These are phyloP conservation scores for Quillaja saponaria DNA, from an alignment of 306 rosid species.

Conservation along the genomic window DNA sequence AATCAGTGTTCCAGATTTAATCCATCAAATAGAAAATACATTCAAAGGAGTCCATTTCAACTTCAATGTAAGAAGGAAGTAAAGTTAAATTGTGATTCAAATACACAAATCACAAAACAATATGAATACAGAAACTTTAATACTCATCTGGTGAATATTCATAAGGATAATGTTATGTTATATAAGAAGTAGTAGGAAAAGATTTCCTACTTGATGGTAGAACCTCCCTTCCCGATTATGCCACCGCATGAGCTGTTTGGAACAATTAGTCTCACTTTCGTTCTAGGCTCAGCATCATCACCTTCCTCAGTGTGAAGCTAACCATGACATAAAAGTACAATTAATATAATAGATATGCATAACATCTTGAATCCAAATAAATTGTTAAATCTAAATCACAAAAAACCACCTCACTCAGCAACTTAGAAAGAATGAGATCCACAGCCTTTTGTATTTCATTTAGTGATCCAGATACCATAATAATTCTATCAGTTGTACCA, in stretches of 20 bases:
- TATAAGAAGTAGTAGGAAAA: constrained; percentile 23
- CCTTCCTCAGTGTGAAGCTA: constrained; percentile 88
- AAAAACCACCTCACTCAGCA: constrained; percentile 84
- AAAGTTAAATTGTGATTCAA: constrained; percentile 13
- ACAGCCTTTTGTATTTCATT: constrained; percentile 81
- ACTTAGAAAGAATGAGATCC: constrained; percentile 83
- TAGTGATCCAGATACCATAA: constrained; percentile 88
- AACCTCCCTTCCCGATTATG: constrained; percentile 97
- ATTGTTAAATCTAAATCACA: constrained; percentile 18
- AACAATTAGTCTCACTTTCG: constrained; percentile 87
- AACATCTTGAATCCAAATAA: constrained; percentile 21
- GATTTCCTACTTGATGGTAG: constrained; percentile 81
- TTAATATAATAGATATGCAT: constrained; percentile 28
- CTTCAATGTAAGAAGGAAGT: constrained; percentile 15
- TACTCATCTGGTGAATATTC: constrained; percentile 9
- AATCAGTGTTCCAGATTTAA: constrained; percentile 16
- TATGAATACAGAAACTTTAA: constrained; percentile 9
- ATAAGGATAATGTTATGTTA: constrained; percentile 10
- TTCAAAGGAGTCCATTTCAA: constrained; percentile 11
- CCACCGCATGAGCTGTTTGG: constrained; percentile 99
- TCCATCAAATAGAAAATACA: background rate
- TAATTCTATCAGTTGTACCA: constrained; percentile 96
- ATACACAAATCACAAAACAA: constrained; percentile 16
- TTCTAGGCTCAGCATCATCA: constrained; percentile 77
- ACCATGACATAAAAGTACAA: constrained; percentile 21